Evolutionary conservation across 1,284 basidiomycete species (phyloP).

Genomic region (Chiua sp.): DNA sequence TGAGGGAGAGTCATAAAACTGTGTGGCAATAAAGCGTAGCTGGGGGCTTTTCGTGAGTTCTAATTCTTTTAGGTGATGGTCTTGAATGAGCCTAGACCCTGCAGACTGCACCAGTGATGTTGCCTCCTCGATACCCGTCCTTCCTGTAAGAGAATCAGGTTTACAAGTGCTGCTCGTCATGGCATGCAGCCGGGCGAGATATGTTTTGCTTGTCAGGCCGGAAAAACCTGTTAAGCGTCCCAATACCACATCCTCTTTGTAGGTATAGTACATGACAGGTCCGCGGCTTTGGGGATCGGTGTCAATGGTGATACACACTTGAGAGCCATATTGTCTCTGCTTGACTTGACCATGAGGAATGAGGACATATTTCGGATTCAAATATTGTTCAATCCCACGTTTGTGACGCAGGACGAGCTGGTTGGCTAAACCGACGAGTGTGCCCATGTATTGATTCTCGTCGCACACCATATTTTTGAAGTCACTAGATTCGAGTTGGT

Average conservation of each 20-base stretch:
- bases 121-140: constrained; percentile 39
- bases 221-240: constrained; percentile 41
- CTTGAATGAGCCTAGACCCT: no score
- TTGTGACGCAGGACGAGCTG: constrained; percentile 45
- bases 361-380: constrained; percentile 38
- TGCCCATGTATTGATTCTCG: constrained; percentile 26
- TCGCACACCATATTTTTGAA: constrained; percentile 29
- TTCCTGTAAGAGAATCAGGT: constrained; percentile 49
- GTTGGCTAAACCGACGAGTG: constrained; percentile 37
- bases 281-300: no score
- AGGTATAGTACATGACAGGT: constrained; percentile 39
- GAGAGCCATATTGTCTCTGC: constrained; percentile 27
- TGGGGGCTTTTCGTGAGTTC: no score
- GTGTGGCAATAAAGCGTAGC: no score
- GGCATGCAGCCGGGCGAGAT: constrained; percentile 51
- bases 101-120: no score
- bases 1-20: no score
- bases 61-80: no score
- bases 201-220: constrained; percentile 42
- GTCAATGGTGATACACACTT: constrained; percentile 33
- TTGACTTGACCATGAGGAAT: constrained; percentile 45
- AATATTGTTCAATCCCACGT: background rate
- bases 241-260: constrained; percentile 44
- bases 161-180: constrained; percentile 43
- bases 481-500: constrained; percentile 35